Base-by-base conservation (phyloP, 495 filamentous ascomycete genomes). In the Pseudomonodictys pantanalensis region DNA sequence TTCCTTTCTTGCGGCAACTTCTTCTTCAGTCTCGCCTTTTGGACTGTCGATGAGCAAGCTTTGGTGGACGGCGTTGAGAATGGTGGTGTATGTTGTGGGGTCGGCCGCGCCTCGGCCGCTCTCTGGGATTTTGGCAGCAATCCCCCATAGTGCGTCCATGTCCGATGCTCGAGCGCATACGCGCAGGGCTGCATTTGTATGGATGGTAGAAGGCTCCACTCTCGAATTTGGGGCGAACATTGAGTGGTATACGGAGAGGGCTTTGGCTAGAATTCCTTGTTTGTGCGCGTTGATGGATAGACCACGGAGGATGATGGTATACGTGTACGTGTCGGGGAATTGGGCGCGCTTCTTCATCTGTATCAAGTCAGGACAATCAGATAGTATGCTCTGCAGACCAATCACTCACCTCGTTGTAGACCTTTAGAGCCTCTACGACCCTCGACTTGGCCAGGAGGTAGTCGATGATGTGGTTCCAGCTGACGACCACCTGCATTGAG, bases 281-380 rank as follows among this genome's bases (percentile, higher is more conserved):
- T 76, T 73, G 25, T 83, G 73, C 1, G 77, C 49, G 38, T 84
- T 76, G n/a, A 72, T 60, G 20, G 84, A 77, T 18, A 90, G 80
- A 20, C 92, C 93, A 22, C 83, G 78, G 65, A 98, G 80, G 55
- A 97, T 85, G 47, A 89, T 85, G 2, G 88, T 92, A 69, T 87
- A 96, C 0, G 92, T 95, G 52, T 80, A 77, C 2, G 81, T 73
- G 68, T 89, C 90, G 0, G 93, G 93, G 24, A 73, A 73, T 55
- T 88, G 83, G 29, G 77, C 84, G 17, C 90, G 80, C 74, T 97
- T 97, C 74, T 97, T 98, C 93, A 98, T 98, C 87, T 95, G 54
- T 2, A 25, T 10, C 44, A 5, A 42, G 49, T 55, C 22, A 62
- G 41, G 7, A 20, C 23, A 24, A 22, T 8, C 9, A 0, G n/a